These are phyloP conservation scores for Xylaria cubensis DNA, from an alignment of 495 filamentous ascomycete genomes.

Conservation along the genomic window DNA sequence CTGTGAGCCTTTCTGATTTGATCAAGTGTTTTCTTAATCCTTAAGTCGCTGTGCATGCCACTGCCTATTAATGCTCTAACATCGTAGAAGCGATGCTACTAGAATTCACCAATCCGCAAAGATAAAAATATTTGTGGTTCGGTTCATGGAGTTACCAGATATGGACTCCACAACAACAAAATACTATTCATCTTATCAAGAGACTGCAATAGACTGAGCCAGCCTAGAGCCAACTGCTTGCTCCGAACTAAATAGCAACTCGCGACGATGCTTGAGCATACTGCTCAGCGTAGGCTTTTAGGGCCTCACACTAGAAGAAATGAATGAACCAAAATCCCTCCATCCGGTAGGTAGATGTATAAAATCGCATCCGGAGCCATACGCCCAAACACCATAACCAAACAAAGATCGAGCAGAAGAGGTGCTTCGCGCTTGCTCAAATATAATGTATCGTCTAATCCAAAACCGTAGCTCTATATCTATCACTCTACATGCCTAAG, in stretches of 20 bases:
- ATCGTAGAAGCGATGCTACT: background rate
- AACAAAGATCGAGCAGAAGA: conserved; percentile 7
- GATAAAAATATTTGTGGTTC: background rate
- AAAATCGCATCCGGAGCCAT: background rate
- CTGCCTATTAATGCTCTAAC: background rate
- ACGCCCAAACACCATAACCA: conserved; percentile 29
- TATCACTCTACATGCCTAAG: conserved; percentile 52
- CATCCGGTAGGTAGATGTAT: background rate
- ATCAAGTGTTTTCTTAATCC: background rate
- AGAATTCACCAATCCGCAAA: background rate
- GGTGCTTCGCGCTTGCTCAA: conserved; percentile 21
- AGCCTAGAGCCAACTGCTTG: background rate
- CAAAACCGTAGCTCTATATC: conserved; percentile 34
- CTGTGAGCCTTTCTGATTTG: background rate
- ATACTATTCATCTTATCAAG: conserved; percentile 11
- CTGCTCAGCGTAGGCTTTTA: background rate
- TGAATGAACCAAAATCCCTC: background rate
- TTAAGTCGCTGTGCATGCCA: background rate
- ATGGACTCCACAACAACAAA: background rate
- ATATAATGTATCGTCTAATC: conserved; percentile 29
- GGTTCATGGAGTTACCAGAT: background rate
- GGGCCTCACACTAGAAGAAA: background rate
- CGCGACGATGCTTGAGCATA: background rate
- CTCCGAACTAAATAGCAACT: background rate
- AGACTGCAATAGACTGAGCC: background rate